phyloP scores from a whole-genome alignment of 257 asterid species.

The Fraxinus pennsylvanica region DNA sequence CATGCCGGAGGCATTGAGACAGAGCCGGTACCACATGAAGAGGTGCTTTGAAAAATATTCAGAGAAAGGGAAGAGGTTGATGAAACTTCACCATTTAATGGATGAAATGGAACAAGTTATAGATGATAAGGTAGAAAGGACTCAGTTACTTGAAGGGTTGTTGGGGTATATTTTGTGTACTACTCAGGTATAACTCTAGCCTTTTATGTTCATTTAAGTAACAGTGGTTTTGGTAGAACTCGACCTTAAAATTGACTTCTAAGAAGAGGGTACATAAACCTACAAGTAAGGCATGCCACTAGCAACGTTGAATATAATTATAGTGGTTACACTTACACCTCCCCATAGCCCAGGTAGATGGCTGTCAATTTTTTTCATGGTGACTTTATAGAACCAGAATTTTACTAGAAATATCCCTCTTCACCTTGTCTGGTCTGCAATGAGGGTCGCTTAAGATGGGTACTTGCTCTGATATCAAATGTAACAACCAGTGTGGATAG shows the following conservation, averaged over 20 bases:
- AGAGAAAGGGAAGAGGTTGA: conserved; percentile 75
- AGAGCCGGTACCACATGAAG: conserved; percentile 88
- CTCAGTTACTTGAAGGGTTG: conserved; percentile 67
- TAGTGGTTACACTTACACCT: too few species aligned
- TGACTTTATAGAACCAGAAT: neutral
- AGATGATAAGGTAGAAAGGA: conserved; percentile 64
- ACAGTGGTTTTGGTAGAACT: too few species aligned
- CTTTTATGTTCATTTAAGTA: neutral
- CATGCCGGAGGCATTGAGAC: conserved; percentile 93
- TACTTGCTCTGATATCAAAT: neutral
- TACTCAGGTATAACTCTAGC: conserved; percentile 53
- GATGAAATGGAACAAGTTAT: conserved; percentile 78
- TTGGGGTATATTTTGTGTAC: conserved; percentile 90
- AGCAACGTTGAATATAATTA: too few species aligned
- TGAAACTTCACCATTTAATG: conserved; percentile 69
- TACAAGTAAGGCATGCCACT: too few species aligned
- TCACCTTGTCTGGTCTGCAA: neutral
- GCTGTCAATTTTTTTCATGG: neutral
- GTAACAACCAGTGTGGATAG: neutral
- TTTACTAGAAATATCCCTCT: neutral
- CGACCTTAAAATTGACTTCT: too few species aligned
- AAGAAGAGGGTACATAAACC: too few species aligned
- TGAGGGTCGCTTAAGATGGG: neutral
- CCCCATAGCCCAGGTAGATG: too few species aligned
- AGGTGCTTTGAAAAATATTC: conserved; percentile 73